Evolutionary conservation across 345 rosid genomes (phyloP), one percentile per base, ranked within the genome.

Genomic region (Syzygium oleosum): DNA sequence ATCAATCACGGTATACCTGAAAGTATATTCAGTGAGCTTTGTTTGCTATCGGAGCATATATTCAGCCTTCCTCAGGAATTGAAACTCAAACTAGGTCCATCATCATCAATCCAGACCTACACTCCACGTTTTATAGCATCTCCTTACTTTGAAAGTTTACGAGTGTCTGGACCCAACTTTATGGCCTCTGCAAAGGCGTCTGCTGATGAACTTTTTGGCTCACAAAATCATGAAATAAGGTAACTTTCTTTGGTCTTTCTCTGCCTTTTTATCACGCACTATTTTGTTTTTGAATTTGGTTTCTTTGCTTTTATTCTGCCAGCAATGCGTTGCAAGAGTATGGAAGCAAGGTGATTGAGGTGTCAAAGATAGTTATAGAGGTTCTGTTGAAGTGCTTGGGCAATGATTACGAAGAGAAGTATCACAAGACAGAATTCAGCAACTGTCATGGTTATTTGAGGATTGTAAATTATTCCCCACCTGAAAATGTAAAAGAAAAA

Each of bases 101-200:
- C 89, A 4, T 90, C 95, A 6, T 51, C 65, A 58, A 56, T 91
- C 34, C 92, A 91, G 87, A 90, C 93, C 23, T 95, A 92, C 87
- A 93, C 97, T 63, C 96, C 98, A 53, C 93, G 56, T 65, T 92
- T 93, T 90, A 94, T 96, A 51, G 98, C 98, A 52, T 96, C 96
- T 58, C 98, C 98, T 49, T 96, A 92, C 87, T 96, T 95, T 73
- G 97, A 95, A 87, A 94, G 98, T 90, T 88, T 96, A 13, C 85
- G 89, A 83, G 94, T 96, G 22, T 90, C 92, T 53, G 95, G 98
- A 85, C 95, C 98, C 2, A 93, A 94, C 88, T 96, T 94, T 92
- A 89, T 91, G 84, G 56, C 88, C 51, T 95, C 94, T 34, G 93
- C 95, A 2, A 93, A 91, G 94, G 91, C 88, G 49, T 94, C 94